Base-by-base conservation (phyloP, 768 basidiomycete species). In the Rhodotorula babjevae region DNA sequence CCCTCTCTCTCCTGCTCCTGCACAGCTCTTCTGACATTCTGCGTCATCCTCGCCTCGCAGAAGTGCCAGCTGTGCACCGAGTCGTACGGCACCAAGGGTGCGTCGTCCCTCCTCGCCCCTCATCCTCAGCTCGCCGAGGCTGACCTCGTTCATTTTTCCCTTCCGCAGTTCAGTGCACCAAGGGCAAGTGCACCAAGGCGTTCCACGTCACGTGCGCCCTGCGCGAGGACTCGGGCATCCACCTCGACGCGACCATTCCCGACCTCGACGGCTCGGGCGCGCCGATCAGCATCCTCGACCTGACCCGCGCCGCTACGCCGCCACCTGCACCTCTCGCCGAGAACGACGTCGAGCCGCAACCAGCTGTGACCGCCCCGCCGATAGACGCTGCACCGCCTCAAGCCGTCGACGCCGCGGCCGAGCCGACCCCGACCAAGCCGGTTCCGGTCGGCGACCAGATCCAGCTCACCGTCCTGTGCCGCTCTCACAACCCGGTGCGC, bases 191-290 rank as follows among this genome's bases (percentile, higher is more conserved):
- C 77, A 85, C 90, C 19, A 91, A 90, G 79, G 91, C 94, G 0
- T 96, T 92, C 82, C 95, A 98, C 78, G 89, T 96, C 42, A 89
- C 88, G 7, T 99, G 96, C 80, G 95, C 96, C 0, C 83, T 84
- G 55, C 84, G 87, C 29, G 86, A 87, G 2, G 81, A 80, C 19
- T 72, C 77, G n/a, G 77, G 80, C 18, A 47, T 78, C 27, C 40
- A 71, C 53, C 66, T 79, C 29, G 78, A 79, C 61, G 79, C 79
- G 25, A 69, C 72, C 6, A 55, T 76, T 5, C 67, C 71, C 33
- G 82, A 53, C 58, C 29, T 82, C 6, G 79, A 82, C 9, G 86
- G 85, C 19, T 64, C 25, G 1, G 81, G 65, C 31, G 60, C 67
- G n/a, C 16, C 25, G 42, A 60, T 72, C 49, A 69, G 69, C 18